A percentile compares a stretch with the other conserved stretches of the same genome.
Conservation (phyloP, 176 grass and related monocot species). For the Aegilops umbellulata region DNA sequence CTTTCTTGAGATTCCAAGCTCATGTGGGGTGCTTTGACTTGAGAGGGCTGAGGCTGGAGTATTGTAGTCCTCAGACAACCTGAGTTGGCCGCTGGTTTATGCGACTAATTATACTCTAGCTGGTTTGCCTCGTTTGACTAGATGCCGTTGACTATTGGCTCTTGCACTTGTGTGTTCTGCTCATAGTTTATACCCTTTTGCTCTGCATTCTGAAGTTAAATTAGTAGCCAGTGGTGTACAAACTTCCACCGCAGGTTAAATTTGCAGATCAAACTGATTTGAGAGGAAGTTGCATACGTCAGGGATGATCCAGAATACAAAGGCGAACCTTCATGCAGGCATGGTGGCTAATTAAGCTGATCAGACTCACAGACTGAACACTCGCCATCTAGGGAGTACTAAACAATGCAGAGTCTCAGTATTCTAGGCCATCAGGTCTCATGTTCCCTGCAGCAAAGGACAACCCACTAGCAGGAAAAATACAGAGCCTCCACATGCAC, state of each 20-base stretch:
- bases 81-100: conserved; percentile 25
- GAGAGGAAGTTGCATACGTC: not conserved
- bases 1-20: conserved; percentile 41
- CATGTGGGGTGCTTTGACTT: conserved; percentile 39
- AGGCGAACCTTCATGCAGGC: conserved; percentile 11
- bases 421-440: conserved; percentile 6
- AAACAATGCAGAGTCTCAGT: not conserved
- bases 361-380: not conserved
- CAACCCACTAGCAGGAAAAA: conserved; percentile 35
- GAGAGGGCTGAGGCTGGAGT: not conserved
- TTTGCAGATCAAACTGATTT: not conserved
- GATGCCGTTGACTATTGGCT: conserved; percentile 15
- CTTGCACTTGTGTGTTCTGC: not conserved
- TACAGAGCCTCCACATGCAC: conserved; percentile 40
- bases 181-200: not conserved
- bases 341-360: not conserved
- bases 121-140: not conserved
- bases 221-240: not conserved
- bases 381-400: not conserved
- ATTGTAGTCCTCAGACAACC: conserved; percentile 6
- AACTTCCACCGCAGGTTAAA: not conserved
- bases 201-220: not conserved
- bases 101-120: not conserved
- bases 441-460: conserved; percentile 41
- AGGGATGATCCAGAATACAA: not conserved